phyloP scores from a whole-genome alignment of 352 stramenopile genomes.

The Pythium aristosporum region DNA sequence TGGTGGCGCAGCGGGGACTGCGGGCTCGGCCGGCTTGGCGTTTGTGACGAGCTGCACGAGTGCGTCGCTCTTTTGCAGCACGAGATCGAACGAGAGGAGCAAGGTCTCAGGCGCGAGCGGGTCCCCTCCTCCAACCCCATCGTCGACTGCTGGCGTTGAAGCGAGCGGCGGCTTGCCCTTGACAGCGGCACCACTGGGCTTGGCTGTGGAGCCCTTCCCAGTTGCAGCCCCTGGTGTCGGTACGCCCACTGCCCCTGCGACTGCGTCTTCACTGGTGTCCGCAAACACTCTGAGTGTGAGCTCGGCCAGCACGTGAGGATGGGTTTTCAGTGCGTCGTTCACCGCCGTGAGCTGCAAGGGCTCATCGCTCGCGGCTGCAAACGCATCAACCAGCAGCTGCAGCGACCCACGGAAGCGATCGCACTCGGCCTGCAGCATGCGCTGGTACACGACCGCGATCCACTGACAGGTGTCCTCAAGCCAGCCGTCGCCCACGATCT shows the following conservation, averaged over 20 bases:
- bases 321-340: conserved; percentile 32
- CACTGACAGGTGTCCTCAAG: conserved; percentile 54
- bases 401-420: conserved; percentile 67
- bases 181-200: conserved; percentile 28
- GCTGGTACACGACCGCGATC: conserved; percentile 49
- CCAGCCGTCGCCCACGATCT: conserved; percentile 52
- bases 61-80: conserved; percentile 43
- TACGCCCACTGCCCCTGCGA: not conserved
- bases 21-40: conserved; percentile 17
- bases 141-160: conserved; percentile 14
- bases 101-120: conserved; percentile 36
- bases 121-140: conserved; percentile 14
- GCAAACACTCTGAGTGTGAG: conserved; percentile 18
- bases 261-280: conserved; percentile 4
- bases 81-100: conserved; percentile 41
- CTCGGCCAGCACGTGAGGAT: conserved; percentile 19
- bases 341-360: conserved; percentile 28
- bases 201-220: conserved; percentile 28
- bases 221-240: conserved; percentile 18
- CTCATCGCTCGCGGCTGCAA: conserved; percentile 47
- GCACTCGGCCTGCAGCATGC: conserved; percentile 63
- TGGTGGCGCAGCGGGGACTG: not conserved
- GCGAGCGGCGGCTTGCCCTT: conserved; percentile 25
- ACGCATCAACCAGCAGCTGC: conserved; percentile 54
- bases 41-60: conserved; percentile 38